These are phyloP conservation scores for Echinosophora koreensis DNA, from an alignment of 306 rosid species.

Conservation along the genomic window DNA sequence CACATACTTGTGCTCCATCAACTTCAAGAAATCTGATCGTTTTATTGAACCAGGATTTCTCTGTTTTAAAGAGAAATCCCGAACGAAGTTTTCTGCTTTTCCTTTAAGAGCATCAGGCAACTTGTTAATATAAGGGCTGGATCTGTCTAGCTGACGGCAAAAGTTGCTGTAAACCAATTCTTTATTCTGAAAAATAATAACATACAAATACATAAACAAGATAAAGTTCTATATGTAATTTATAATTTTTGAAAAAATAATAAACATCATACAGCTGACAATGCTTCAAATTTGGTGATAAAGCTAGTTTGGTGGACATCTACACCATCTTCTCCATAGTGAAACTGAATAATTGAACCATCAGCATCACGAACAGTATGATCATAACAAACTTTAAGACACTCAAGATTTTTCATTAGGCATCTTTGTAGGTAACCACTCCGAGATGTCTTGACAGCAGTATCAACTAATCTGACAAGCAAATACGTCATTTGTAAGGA, in stretches of 20 bases:
- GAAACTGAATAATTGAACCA: slow-evolving; percentile 89
- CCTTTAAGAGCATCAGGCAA: slow-evolving; percentile 72
- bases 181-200: slow-evolving; percentile 75
- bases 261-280: slow-evolving; percentile 63
- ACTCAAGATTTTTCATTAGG: slow-evolving; percentile 87
- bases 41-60: slow-evolving; percentile 48
- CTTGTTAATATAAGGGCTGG: slow-evolving; percentile 69
- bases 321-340: slow-evolving; percentile 94
- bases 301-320: slow-evolving; percentile 94
- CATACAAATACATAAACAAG: slow-evolving; percentile 37
- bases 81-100: slow-evolving; percentile 61
- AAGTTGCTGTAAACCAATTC: slow-evolving; percentile 68
- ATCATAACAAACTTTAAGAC: slow-evolving; percentile 85
- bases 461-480: slow-evolving; percentile 83
- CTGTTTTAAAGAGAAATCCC: slow-evolving; percentile 47
- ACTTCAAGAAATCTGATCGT: slow-evolving; percentile 65
- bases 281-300: slow-evolving; percentile 77
- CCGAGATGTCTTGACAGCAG: slow-evolving; percentile 98
- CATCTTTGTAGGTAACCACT: slow-evolving; percentile 99
- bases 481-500: slow-evolving; percentile 34
- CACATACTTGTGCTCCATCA: slow-evolving; percentile 90
- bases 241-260: slow-evolving; percentile 22
- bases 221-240: slow-evolving; percentile 37
- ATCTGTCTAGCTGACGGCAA: slow-evolving; percentile 63
- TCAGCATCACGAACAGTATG: slow-evolving; percentile 96